phyloP scores from a whole-genome alignment of 164 flowering plant genomes.

The Vitis rotundifolia region DNA sequence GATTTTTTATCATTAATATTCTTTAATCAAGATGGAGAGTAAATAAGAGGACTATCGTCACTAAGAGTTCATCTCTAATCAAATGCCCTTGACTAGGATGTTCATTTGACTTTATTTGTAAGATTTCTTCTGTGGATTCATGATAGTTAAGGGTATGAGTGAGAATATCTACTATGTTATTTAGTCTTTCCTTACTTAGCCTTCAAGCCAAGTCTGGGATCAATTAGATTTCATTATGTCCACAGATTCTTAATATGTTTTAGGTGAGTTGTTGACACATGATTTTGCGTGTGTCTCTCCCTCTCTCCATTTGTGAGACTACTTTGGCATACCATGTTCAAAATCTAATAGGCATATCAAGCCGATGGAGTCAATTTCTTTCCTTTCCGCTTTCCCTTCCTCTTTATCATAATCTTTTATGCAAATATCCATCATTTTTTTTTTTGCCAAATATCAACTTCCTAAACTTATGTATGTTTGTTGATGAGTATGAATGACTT shows the following conservation, averaged over 20 bases:
- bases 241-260: constrained; percentile 16
- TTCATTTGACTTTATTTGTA: neutral
- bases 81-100: neutral
- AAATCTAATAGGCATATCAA: no score
- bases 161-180: neutral
- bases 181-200: constrained; percentile 3
- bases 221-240: constrained; percentile 18
- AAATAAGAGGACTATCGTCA: no score
- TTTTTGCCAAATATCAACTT: no score
- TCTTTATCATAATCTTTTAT: no score
- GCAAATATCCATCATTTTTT: no score
- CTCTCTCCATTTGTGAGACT: neutral
- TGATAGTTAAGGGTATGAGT: neutral
- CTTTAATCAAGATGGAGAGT: no score
- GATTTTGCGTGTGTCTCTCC: neutral
- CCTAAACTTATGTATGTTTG: no score
- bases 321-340: neutral
- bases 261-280: constrained; percentile 16
- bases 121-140: constrained; percentile 1
- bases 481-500: no score
- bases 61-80: no score
- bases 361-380: neutral
- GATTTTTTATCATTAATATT: no score
- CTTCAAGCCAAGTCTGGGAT: constrained; percentile 20
- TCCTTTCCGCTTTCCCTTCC: no score